Evolutionary conservation across 768 basidiomycete genomes (phyloP).

Genomic region (Suillus weaverae): DNA sequence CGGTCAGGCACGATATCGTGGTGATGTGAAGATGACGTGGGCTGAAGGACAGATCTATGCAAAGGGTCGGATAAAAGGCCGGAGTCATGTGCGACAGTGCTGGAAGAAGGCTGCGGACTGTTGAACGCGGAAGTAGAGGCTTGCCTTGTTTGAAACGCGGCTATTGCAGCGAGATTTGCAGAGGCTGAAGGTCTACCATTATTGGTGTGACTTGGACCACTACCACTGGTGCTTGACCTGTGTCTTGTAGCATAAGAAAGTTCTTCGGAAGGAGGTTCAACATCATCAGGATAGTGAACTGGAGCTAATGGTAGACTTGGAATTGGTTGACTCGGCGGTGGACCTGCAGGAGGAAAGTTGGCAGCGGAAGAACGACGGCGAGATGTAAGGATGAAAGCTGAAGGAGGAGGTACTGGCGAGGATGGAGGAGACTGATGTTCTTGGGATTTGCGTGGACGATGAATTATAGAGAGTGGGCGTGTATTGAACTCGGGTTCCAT

Average conservation of each 20-base stretch:
- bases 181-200: constrained; percentile 40
- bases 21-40: constrained; percentile 25
- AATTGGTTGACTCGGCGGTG: constrained; percentile 75
- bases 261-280: constrained; percentile 27
- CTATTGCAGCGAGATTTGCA: constrained; percentile 55
- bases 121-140: constrained; percentile 26
- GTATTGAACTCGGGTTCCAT: constrained; percentile 33
- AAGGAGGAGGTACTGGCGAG: constrained; percentile 30
- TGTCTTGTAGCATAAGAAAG: constrained; percentile 28
- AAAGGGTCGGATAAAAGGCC: constrained; percentile 60
- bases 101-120: constrained; percentile 28
- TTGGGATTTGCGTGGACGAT: constrained; percentile 37
- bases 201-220: constrained; percentile 22
- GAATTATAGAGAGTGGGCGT: constrained; percentile 27
- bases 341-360: constrained; percentile 62
- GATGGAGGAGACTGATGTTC: constrained; percentile 28
- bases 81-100: constrained; percentile 31
- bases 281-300: constrained; percentile 20
- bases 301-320: constrained; percentile 56
- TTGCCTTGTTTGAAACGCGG: constrained; percentile 57
- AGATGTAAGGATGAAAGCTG: constrained; percentile 32
- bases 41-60: constrained; percentile 49
- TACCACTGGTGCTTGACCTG: constrained; percentile 39
- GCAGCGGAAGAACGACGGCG: constrained; percentile 70
- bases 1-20: constrained; percentile 47